A percentile compares a stretch with the other conserved stretches of the same genome.
Conservation (phyloP, 148 eudicot genomes). For the Polygonum maritimum region DNA sequence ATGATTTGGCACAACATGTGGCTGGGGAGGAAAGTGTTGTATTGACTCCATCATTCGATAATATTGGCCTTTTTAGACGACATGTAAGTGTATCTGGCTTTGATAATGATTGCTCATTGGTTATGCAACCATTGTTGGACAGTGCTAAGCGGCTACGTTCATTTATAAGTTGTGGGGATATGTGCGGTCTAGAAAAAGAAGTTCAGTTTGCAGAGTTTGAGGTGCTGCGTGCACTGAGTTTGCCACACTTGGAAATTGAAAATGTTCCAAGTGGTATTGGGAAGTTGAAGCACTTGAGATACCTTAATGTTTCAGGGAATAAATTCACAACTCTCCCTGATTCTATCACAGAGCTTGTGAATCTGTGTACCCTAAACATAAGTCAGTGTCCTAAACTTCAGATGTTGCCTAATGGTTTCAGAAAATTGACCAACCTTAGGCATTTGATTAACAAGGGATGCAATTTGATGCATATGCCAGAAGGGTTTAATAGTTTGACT, state of each 20-base stretch:
- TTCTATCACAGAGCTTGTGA: slow-evolving; percentile 22
- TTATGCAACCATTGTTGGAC: background rate
- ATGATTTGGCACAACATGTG: background rate
- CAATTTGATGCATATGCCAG: background rate
- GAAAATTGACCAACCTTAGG: slow-evolving; percentile 12
- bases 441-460: background rate
- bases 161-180: background rate
- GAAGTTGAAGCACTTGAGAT: slow-evolving; percentile 18
- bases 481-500: background rate
- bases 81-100: background rate
- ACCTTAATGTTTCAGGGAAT: slow-evolving; percentile 19
- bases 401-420: slow-evolving; percentile 5
- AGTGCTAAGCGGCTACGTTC: background rate
- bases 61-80: background rate
- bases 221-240: background rate
- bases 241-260: background rate
- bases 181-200: slow-evolving; percentile 12
- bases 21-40: background rate
- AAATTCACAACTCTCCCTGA: background rate
- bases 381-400: background rate
- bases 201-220: background rate
- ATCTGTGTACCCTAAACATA: slow-evolving; percentile 22
- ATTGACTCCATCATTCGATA: background rate
- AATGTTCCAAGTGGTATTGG: background rate
- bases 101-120: background rate